Conservation (phyloP, 441 rosid species). For the Populus hybrid region DNA sequence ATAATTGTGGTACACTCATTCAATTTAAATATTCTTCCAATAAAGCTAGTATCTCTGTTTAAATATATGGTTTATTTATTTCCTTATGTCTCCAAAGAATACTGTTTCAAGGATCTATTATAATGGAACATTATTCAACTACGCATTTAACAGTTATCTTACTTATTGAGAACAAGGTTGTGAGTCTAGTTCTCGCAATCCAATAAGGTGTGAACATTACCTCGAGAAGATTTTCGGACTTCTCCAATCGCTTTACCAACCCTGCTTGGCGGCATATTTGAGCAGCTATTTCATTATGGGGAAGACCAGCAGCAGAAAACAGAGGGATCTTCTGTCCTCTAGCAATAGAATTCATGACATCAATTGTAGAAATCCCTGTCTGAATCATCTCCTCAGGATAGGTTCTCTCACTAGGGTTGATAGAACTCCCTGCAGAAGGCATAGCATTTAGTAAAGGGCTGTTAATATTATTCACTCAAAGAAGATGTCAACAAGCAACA, state of each 20-base stretch:
- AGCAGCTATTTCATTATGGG: conserved; percentile 99
- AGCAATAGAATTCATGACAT: conserved; percentile 99
- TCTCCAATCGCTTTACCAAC: conserved; percentile 92
- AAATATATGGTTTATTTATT: conserved; percentile 1
- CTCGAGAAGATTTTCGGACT: conserved; percentile 67
- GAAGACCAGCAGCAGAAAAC: conserved; percentile 99
- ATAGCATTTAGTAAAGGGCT: background rate
- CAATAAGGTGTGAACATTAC: conserved; percentile 27
- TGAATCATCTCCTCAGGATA: conserved; percentile 99
- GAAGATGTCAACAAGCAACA: conserved; percentile 4
- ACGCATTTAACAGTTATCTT: background rate
- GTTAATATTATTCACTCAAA: background rate
- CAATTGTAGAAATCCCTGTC: conserved; percentile 98
- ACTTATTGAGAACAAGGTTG: background rate
- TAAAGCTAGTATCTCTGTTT: background rate
- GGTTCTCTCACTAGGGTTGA: conserved; percentile 99
- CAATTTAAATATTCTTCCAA: background rate
- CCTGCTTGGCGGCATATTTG: conserved; percentile 99
- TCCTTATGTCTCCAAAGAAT: background rate
- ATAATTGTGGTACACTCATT: background rate
- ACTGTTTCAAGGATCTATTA: background rate
- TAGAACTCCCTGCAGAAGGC: conserved; percentile 74
- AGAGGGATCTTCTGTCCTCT: conserved; percentile 98
- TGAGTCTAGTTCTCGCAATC: background rate
- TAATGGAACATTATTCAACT: background rate